Base-by-base conservation (phyloP, 129 eudicot species). In the Pseudognaphalium luteoalbum region DNA sequence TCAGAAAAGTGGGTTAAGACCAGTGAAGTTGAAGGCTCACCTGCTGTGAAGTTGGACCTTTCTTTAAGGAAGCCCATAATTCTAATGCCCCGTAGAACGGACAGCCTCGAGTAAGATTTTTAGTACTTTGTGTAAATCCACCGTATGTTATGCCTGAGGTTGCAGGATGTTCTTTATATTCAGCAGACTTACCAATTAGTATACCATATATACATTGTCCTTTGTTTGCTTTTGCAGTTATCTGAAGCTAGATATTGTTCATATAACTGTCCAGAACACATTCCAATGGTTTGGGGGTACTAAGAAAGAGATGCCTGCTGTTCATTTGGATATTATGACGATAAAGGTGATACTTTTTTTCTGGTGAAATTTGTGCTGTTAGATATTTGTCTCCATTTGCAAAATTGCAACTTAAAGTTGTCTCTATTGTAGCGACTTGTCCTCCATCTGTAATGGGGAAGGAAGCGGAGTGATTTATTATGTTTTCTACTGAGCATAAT, bases 21-120 rank as follows among this genome's bases (percentile, higher is more conserved):
- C 68, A 94, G 96, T 83, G 96, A 94, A 81, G 76, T 94, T 75
- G 99, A 94, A 88, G 99, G 99, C 80, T 89, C 96, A 67, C 99
- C 99, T 81, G 99, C 99, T 74, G 74, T 94, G n/a, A 94, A 91
- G 89, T 80, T 94, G 83, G 96, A 91, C 80, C 87, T 94, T 75
- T 94, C 99, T 14, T 88, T 94, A 77, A 86, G 84, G 59, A 91
- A 87, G 81, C 99, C 99, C 41, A 89, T 94, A 75, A 94, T 94
- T 74, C 68, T 94, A 68, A 94, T 94, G 99, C 99, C 99, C 75
- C 86, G 94, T 34, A 86, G 86, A 78, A 94, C 99, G 2, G 83
- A 87, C 76, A 91, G 97, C 84, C 81, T 68, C 22, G 96, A 94
- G 99, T 94, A 84, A 85, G 99, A 81, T 74, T 20, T 75, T 14